Percentiles rank a stretch among this genome's conserved stretches.
phyloP scores from a whole-genome alignment of 2,329 filamentous ascomycete species.

The Huntiella savannae region DNA sequence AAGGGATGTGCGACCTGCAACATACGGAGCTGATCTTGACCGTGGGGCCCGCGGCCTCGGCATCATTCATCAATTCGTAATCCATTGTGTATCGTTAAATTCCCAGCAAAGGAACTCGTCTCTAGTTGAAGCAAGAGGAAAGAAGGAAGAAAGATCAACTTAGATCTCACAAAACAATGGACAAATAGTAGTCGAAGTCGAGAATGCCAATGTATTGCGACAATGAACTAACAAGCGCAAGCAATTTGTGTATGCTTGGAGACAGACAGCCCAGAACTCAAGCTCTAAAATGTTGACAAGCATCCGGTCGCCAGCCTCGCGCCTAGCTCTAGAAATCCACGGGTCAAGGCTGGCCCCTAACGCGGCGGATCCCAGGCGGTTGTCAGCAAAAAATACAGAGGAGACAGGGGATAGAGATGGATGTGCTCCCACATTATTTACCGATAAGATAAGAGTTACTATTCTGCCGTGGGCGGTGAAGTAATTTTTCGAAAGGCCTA shows the following conservation, averaged over 20 bases:
- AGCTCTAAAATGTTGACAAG: too few relatives aligned
- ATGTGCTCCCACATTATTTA: not conserved
- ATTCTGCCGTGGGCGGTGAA: constrained; percentile 11
- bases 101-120: not conserved
- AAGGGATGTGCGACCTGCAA: not conserved
- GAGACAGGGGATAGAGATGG: not conserved
- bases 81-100: constrained; percentile 24
- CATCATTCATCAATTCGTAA: constrained; percentile 42
- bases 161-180: too few relatives aligned
- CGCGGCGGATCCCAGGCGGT: not conserved
- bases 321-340: too few relatives aligned
- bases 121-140: not conserved
- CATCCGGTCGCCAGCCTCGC: too few relatives aligned
- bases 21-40: constrained; percentile 42
- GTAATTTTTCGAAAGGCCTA: constrained; percentile 8
- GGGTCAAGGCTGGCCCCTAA: constrained; percentile 3
- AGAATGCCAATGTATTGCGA: too few relatives aligned
- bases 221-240: too few relatives aligned
- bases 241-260: too few relatives aligned
- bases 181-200: too few relatives aligned
- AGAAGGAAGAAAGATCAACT: not conserved
- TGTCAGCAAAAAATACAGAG: too few relatives aligned
- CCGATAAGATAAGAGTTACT: not conserved
- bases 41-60: constrained; percentile 34
- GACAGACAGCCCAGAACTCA: too few relatives aligned